These are phyloP conservation scores for Purpureocillium takamizusanense DNA, from an alignment of 2,329 filamentous ascomycete genomes.

Conservation along the genomic window DNA sequence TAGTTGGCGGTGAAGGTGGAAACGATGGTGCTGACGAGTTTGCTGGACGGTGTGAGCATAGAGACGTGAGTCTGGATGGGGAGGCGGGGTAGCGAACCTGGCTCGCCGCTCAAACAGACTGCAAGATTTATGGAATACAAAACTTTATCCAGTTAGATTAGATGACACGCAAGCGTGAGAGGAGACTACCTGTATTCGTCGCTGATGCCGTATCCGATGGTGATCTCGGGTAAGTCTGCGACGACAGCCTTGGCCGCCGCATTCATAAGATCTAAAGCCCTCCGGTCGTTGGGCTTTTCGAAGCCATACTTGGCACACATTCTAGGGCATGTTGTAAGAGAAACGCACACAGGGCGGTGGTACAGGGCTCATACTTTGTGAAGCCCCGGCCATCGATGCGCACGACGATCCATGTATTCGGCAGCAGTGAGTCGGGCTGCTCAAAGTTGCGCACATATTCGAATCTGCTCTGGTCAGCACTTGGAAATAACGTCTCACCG, in stretches of 20 bases:
- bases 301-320: slow-evolving; percentile 79
- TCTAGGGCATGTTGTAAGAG: slow-evolving; percentile 30
- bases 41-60: slow-evolving; percentile 40
- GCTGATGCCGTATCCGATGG: slow-evolving; percentile 84
- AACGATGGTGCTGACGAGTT: slow-evolving; percentile 82
- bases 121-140: slow-evolving; percentile 78
- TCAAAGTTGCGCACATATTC: slow-evolving; percentile 93
- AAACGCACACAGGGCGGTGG: no score
- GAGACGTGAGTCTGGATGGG: neutral
- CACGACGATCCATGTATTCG: slow-evolving; percentile 92
- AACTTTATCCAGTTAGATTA: slow-evolving; percentile 41
- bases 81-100: slow-evolving; percentile 43
- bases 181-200: slow-evolving; percentile 71
- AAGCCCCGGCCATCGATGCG: slow-evolving; percentile 91
- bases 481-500: no score
- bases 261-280: slow-evolving; percentile 91
- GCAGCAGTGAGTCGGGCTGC: slow-evolving; percentile 68
- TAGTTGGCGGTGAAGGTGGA: slow-evolving; percentile 94
- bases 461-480: slow-evolving; percentile 46
- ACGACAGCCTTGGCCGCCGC: slow-evolving; percentile 78
- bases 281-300: slow-evolving; percentile 82
- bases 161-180: neutral
- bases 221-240: slow-evolving; percentile 73
- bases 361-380: slow-evolving; percentile 58
- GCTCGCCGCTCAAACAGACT: slow-evolving; percentile 77